phyloP scores from a whole-genome alignment of 1,139 yeast genomes.

The Pneumocystis wakefieldiae region DNA sequence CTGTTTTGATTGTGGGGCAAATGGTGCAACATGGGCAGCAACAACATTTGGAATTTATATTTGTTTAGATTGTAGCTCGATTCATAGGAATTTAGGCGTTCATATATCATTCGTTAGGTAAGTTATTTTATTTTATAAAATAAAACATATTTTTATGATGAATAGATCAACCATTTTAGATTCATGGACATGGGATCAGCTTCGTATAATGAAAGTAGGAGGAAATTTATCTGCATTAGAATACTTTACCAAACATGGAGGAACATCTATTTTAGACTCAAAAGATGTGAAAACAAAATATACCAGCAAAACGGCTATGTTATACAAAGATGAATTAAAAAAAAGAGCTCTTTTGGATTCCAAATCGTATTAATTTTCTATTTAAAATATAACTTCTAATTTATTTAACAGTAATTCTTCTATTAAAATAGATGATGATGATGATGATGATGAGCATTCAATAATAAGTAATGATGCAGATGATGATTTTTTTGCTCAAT shows the following conservation, averaged over 20 bases:
- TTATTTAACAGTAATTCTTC: slow-evolving; percentile 1
- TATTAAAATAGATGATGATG: slow-evolving; percentile 3
- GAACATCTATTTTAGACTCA: slow-evolving; percentile 15
- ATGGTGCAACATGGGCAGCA: slow-evolving; percentile 98
- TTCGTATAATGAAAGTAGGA: slow-evolving; percentile 82
- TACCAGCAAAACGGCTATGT: slow-evolving; percentile 59
- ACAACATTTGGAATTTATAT: slow-evolving; percentile 94
- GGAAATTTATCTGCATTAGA: slow-evolving; percentile 68
- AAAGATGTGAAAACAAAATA: slow-evolving; percentile 58
- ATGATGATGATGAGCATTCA: slow-evolving; percentile 1
- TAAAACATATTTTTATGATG: not conserved
- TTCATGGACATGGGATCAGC: slow-evolving; percentile 85
- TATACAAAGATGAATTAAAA: slow-evolving; percentile 66
- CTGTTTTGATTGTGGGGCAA: slow-evolving; percentile 89
- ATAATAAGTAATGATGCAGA: slow-evolving; percentile 19
- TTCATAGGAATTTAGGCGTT: slow-evolving; percentile 90
- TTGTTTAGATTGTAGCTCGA: slow-evolving; percentile 94
- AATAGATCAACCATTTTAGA: slow-evolving; percentile 83
- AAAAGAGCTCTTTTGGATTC: slow-evolving; percentile 55
- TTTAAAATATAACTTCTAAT: slow-evolving; percentile 7
- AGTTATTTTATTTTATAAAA: not conserved
- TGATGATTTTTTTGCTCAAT: slow-evolving; percentile 81
- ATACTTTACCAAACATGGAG: slow-evolving; percentile 60
- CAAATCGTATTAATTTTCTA: slow-evolving; percentile 11
- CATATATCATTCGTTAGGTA: slow-evolving; percentile 75